Evolutionary conservation across 2,329 filamentous ascomycete genomes (phyloP).

Genomic region (Fusarium pseudoanthophilum): DNA sequence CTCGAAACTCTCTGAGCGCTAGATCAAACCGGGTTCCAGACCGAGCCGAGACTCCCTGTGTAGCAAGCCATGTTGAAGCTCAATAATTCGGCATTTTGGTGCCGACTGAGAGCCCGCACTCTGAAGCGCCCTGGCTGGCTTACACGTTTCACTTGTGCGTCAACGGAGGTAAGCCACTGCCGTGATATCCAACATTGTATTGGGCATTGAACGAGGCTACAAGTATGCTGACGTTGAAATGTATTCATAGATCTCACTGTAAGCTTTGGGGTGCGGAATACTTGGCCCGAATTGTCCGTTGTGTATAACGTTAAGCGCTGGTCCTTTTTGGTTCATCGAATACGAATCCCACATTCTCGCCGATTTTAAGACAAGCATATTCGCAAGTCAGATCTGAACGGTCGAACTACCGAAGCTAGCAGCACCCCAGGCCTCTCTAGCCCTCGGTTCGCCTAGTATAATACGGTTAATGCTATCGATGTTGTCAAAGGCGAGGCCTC

Average conservation of each 20-base stretch:
- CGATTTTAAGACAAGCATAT: background rate
- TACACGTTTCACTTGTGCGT: conserved; percentile 10
- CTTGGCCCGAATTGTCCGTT: background rate
- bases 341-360: background rate
- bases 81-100: conserved; percentile 10
- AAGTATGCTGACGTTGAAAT: background rate
- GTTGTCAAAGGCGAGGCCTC: background rate
- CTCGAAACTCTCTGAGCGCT: conserved; percentile 11
- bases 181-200: background rate
- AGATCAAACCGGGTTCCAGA: conserved; percentile 15
- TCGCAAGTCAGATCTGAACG: conserved; percentile 10
- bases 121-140: background rate
- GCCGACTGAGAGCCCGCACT: conserved; percentile 1
- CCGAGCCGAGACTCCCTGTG: conserved; percentile 19
- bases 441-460: background rate
- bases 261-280: background rate
- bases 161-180: background rate
- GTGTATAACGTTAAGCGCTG: background rate
- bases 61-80: background rate
- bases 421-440: conserved; percentile 1
- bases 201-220: background rate
- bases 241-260: background rate
- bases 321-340: background rate
- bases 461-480: background rate
- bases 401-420: conserved; percentile 18